phyloP scores from a whole-genome alignment of 108 stramenopile species.

The Fragilariopsis cylindrus region DNA sequence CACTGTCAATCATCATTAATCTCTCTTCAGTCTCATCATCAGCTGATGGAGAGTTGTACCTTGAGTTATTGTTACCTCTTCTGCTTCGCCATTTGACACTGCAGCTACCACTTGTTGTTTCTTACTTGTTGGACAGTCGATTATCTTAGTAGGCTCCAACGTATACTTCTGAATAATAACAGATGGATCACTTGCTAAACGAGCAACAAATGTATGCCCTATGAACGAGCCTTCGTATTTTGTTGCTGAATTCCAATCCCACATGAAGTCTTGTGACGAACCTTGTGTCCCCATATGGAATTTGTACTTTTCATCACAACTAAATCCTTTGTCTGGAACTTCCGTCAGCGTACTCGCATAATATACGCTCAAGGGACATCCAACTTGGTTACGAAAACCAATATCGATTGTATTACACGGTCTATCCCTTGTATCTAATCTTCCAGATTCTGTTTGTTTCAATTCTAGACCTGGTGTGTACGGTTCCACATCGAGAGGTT shows the following conservation, averaged over 20 bases:
- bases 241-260: conserved; percentile 45
- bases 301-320: conserved; percentile 44
- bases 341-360: conserved; percentile 29
- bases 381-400: conserved; percentile 47
- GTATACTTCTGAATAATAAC: conserved; percentile 40
- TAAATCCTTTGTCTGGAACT: conserved; percentile 28
- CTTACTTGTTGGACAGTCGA: conserved; percentile 40
- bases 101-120: neutral
- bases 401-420: conserved; percentile 45
- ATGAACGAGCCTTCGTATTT: conserved; percentile 50
- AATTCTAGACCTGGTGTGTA: neutral
- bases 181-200: conserved; percentile 35
- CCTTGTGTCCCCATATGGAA: conserved; percentile 53
- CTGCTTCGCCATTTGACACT: neutral
- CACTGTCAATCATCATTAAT: no score
- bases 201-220: conserved; percentile 50
- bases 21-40: no score
- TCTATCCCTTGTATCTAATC: conserved; percentile 5
- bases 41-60: no score
- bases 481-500: conserved; percentile 34
- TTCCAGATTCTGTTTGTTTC: conserved; percentile 11
- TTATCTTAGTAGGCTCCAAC: conserved; percentile 36
- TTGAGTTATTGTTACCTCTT: neutral
- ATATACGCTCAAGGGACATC: conserved; percentile 49
- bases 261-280: conserved; percentile 40